Conservation (phyloP, 2,329 filamentous ascomycete genomes). For the Fusarium sp. region DNA sequence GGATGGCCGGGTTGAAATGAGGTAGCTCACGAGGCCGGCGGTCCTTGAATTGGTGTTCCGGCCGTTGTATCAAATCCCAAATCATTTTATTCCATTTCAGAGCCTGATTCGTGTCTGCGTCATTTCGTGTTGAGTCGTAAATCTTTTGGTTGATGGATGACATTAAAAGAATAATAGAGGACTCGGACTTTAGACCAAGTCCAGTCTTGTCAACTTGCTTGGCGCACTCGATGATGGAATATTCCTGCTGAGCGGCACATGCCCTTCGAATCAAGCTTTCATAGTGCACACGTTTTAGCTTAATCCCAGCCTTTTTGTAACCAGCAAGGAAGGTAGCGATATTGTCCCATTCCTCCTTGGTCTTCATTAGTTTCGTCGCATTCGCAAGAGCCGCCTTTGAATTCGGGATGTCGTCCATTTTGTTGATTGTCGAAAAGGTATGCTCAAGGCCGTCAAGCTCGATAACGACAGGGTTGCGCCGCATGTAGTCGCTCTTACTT, state of each 20-base stretch:
- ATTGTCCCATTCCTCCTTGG: slow-evolving; percentile 64
- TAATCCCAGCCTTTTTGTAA: slow-evolving; percentile 57
- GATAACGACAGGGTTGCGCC: slow-evolving; percentile 67
- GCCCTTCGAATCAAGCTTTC: slow-evolving; percentile 58
- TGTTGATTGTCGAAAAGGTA: slow-evolving; percentile 63
- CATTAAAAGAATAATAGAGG: slow-evolving; percentile 53
- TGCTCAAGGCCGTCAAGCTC: slow-evolving; percentile 69
- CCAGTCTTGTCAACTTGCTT: slow-evolving; percentile 61
- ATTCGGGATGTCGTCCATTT: slow-evolving; percentile 57
- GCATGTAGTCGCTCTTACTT: slow-evolving; percentile 61
- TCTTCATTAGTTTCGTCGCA: slow-evolving; percentile 61
- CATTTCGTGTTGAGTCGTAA: slow-evolving; percentile 40
- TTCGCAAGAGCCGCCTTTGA: slow-evolving; percentile 54
- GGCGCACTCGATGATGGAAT: slow-evolving; percentile 63
- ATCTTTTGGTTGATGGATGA: slow-evolving; percentile 55
- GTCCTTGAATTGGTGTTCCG: slow-evolving; percentile 52
- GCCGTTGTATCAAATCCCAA: slow-evolving; percentile 62
- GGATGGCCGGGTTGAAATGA: slow-evolving; percentile 47
- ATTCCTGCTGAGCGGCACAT: slow-evolving; percentile 56
- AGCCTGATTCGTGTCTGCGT: slow-evolving; percentile 56
- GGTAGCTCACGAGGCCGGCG: slow-evolving; percentile 36
- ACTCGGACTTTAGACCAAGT: slow-evolving; percentile 57
- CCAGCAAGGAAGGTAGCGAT: slow-evolving; percentile 65
- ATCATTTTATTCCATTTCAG: slow-evolving; percentile 61
- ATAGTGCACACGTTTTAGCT: slow-evolving; percentile 52